Base-by-base conservation (phyloP, 2,329 filamentous ascomycete genomes). In the Aspergillus sp. region DNA sequence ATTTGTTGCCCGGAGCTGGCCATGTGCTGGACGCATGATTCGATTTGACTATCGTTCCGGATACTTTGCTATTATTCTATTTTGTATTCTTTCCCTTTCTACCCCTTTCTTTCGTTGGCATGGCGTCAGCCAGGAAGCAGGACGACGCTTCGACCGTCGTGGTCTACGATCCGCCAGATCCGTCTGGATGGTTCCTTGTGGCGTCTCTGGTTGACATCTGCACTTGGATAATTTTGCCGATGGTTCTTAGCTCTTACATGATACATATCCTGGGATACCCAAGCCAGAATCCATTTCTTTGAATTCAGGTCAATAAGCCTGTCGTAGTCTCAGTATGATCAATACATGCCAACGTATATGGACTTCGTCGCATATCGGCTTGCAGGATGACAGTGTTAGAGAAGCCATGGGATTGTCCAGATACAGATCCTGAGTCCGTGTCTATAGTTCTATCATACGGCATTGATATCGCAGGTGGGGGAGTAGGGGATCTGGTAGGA, bases 241-340 rank as follows among this genome's bases (percentile, higher is more conserved):
- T 17, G 21, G 41, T 46, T 52, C 43, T 50, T 20, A 14, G 34
- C 14, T 34, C 47, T 36, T 17, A 32, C 25, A 52, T 41, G 16
- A 20, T 23, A 52, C 17, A 52, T 38, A 45, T 49, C 13, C 41
- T 54, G 63, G 62, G 65, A 67, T 69, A 67, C 66, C 66, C 61
- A 61, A 63, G 55, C 60, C 59, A 59, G 56, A 51, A 42, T 19
- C 40, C 55, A 29, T 42, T 55, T 49, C 50, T 19, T 46, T 52
- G 7, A 17, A n/a, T n/a, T 45, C 29, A 47, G 43, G 34, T 47
- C 23, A 11, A n/a, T 40, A 7, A 29, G 2, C 7, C 25, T 11
- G 25, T 29, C 7, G 7, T 29, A 29, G 25, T n/a, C n/a, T n/a
- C n/a, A n/a, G n/a, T n/a, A n/a, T n/a, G n/a, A n/a, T n/a, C n/a